Conservation (phyloP, 352 stramenopile species). For the Phytophthora parvispora region DNA sequence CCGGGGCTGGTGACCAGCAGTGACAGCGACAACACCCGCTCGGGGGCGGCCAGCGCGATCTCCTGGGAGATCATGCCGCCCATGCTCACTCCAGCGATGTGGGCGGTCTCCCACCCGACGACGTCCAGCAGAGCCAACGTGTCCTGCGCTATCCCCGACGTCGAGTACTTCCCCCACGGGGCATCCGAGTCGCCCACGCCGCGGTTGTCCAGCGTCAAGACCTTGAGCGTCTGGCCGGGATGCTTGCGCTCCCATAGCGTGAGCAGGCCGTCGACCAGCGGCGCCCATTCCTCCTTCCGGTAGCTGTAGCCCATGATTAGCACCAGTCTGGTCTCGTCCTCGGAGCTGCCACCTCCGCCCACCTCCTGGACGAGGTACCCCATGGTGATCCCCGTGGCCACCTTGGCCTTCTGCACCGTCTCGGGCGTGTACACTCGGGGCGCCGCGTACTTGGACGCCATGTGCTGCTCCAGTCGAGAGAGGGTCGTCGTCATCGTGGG, state of each 20-base stretch:
- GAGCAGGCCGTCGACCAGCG: slow-evolving; percentile 38
- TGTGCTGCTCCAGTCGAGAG: slow-evolving; percentile 52
- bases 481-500: slow-evolving; percentile 34
- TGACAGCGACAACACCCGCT: slow-evolving; percentile 65
- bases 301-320: slow-evolving; percentile 58
- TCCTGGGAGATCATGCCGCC: slow-evolving; percentile 79
- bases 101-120: slow-evolving; percentile 54
- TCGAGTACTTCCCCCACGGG: slow-evolving; percentile 66
- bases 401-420: slow-evolving; percentile 39
- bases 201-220: slow-evolving; percentile 74
- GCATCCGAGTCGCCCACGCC: slow-evolving; percentile 57
- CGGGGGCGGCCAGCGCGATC: slow-evolving; percentile 45
- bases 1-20: slow-evolving; percentile 71
- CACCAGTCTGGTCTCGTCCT: slow-evolving; percentile 40
- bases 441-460: slow-evolving; percentile 47
- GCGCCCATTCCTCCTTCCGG: slow-evolving; percentile 56
- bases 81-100: slow-evolving; percentile 69
- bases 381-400: slow-evolving; percentile 56
- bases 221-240: slow-evolving; percentile 31
- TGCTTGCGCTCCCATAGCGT: slow-evolving; percentile 30
- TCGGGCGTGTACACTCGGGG: slow-evolving; percentile 35
- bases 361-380: slow-evolving; percentile 59
- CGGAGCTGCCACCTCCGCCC: slow-evolving; percentile 20
- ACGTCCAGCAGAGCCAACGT: slow-evolving; percentile 61
- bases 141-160: slow-evolving; percentile 65